These are phyloP conservation scores for Phragmites australis DNA, from an alignment of 176 grass and related monocot species.

Conservation along the genomic window DNA sequence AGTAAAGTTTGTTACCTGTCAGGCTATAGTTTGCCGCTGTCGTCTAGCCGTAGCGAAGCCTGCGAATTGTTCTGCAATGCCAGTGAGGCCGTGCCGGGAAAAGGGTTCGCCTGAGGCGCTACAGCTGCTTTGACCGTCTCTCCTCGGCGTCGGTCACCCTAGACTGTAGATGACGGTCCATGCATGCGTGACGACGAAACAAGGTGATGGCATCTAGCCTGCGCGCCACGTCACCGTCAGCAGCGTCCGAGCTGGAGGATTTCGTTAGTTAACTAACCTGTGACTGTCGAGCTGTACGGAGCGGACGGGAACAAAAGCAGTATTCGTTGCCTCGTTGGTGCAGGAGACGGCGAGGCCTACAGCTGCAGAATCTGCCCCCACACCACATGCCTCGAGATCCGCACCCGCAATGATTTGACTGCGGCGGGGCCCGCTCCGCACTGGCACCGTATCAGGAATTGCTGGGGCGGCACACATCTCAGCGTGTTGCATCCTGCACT, in stretches of 20 bases:
- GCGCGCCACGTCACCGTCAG: not conserved
- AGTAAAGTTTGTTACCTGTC: not conserved
- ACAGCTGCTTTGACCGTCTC: not conserved
- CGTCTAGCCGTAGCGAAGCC: not conserved
- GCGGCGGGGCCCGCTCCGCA: conserved; percentile 20
- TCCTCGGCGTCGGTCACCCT: not conserved
- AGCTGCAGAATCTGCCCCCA: not conserved
- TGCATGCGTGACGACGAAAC: too few relatives aligned
- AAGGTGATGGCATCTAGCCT: not conserved
- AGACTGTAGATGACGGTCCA: not conserved
- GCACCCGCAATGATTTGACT: conserved; percentile 27
- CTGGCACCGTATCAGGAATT: not conserved
- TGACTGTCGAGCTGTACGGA: not conserved
- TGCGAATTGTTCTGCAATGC: not conserved
- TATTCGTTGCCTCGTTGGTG: not conserved
- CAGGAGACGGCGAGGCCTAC: not conserved
- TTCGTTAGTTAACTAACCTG: conserved; percentile 20
- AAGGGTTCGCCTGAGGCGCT: not conserved
- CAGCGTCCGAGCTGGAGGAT: not conserved
- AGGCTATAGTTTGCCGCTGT: not conserved
- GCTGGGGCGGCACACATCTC: not conserved
- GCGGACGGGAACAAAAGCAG: too few relatives aligned
- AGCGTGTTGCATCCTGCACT: not conserved
- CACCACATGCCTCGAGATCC: conserved; percentile 42
- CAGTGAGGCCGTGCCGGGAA: not conserved